Evolutionary conservation across 1,139 yeast species (phyloP).

Genomic region (Saccharomyces hybrid): DNA sequence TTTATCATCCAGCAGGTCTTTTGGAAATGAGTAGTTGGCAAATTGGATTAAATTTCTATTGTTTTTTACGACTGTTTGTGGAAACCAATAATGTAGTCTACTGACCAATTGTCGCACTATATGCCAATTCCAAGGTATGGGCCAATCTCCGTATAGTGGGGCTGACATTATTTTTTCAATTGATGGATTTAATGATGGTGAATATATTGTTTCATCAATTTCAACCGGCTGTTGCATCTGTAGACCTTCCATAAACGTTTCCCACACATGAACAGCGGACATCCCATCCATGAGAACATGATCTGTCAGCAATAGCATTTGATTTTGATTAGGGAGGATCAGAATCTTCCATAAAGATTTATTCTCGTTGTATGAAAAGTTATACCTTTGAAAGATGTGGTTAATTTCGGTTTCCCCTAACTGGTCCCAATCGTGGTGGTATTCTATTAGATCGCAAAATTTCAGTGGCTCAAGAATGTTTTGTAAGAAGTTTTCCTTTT

Average conservation of each 20-base stretch:
- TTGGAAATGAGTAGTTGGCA: constrained; percentile 14
- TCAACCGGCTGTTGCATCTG: neutral
- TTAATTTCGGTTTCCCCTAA: constrained; percentile 14
- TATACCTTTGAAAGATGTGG: constrained; percentile 16
- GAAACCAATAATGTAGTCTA: constrained; percentile 9
- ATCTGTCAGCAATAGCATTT: constrained; percentile 17
- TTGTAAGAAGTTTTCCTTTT: constrained; percentile 4
- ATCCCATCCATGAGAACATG: constrained; percentile 29
- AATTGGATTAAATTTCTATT: constrained; percentile 14
- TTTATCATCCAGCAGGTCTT: constrained; percentile 9
- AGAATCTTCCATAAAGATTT: constrained; percentile 25
- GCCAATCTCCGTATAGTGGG: constrained; percentile 19
- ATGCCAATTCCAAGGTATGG: constrained; percentile 14
- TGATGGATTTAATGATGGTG: neutral
- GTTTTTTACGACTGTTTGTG: constrained; percentile 8
- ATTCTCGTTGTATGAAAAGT: constrained; percentile 14
- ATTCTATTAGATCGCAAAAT: constrained; percentile 20
- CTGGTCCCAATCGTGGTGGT: constrained; percentile 10
- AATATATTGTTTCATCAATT: neutral
- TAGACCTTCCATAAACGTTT: constrained; percentile 12
- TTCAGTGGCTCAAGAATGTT: constrained; percentile 8
- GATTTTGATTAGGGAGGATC: constrained; percentile 11
- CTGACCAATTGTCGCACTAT: constrained; percentile 12
- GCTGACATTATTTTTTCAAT: neutral
- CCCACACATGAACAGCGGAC: constrained; percentile 21